Percentiles rank a stretch among this genome's conserved stretches.
These are phyloP conservation scores for Rhizodiscina lignyota DNA, from an alignment of 495 filamentous ascomycete species.

Conservation along the genomic window DNA sequence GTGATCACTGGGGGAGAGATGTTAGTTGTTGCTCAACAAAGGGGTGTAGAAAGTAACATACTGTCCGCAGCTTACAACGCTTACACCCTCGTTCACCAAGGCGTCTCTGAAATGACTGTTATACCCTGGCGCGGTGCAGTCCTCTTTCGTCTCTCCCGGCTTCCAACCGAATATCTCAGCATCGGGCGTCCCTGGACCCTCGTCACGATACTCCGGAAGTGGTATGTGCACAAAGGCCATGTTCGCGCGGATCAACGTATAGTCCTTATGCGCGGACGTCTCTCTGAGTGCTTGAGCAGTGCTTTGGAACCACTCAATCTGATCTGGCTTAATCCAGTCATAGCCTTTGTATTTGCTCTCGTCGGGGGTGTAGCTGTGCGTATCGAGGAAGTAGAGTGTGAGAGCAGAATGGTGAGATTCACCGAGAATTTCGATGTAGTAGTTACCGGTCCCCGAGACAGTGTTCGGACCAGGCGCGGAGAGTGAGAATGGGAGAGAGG, in stretches of 20 bases:
- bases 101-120: slow-evolving; percentile 83
- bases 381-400: slow-evolving; percentile 85
- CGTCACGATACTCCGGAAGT: slow-evolving; percentile 62
- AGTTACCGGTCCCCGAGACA: slow-evolving; percentile 86
- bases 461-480: slow-evolving; percentile 64
- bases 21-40: background rate
- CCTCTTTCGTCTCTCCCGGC: slow-evolving; percentile 50
- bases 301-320: slow-evolving; percentile 85
- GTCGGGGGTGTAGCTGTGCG: slow-evolving; percentile 83
- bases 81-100: slow-evolving; percentile 63
- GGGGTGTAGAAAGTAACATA: background rate
- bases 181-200: slow-evolving; percentile 25
- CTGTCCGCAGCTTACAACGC: slow-evolving; percentile 81
- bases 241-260: slow-evolving; percentile 84
- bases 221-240: slow-evolving; percentile 97
- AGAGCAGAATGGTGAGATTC: slow-evolving; percentile 70
- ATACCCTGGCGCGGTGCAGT: slow-evolving; percentile 67
- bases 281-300: slow-evolving; percentile 53
- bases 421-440: slow-evolving; percentile 78
- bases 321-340: slow-evolving; percentile 86
- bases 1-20: slow-evolving; percentile 39
- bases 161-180: slow-evolving; percentile 19
- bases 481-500: slow-evolving; percentile 77
- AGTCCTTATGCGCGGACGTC: slow-evolving; percentile 50
- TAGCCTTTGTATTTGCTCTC: slow-evolving; percentile 74